Base-by-base conservation (phyloP, 352 stramenopile species). In the Lagenidium giganteum region DNA sequence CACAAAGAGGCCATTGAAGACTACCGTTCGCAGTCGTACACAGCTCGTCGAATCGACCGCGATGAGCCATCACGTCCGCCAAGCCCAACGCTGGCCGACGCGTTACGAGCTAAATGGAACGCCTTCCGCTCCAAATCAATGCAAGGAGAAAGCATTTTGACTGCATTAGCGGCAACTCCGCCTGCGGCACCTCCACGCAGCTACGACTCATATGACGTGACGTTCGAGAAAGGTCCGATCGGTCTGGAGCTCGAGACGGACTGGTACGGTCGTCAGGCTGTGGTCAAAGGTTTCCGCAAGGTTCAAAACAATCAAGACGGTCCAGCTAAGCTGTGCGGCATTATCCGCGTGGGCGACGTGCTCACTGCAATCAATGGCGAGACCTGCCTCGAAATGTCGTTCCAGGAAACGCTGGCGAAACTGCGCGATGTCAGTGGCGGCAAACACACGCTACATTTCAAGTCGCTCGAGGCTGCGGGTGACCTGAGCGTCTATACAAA, bases 131-230 rank as follows among this genome's bases (percentile, higher is more conserved):
- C n/a, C n/a, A n/a, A n/a, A n/a, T n/a, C n/a, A n/a, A n/a, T n/a
- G n/a, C n/a, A n/a, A n/a, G n/a, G n/a, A n/a, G n/a, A n/a, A n/a
- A n/a, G n/a, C n/a, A n/a, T n/a, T n/a, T n/a, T n/a, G n/a, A n/a
- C n/a, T n/a, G n/a, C n/a, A n/a, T n/a, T n/a, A n/a, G n/a, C n/a
- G n/a, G n/a, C n/a, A n/a, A n/a, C n/a, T n/a, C n/a, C n/a, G n/a
- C n/a, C n/a, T n/a, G n/a, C n/a, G n/a, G n/a, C n/a, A 4, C 20
- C 48, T 14, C 42, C 54, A 6, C 70, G 62, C 14, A 80, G 64
- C 28, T 86, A 82, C 47, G 73, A 87, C 40, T 77, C 74, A 31
- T 87, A 84, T 39, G 74, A 84, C 25, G 67, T 84, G 38, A 80
- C 64, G 13, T 87, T 84, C 35, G 69, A 72, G 8, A 62, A 64